A percentile compares a stretch with the other conserved stretches of the same genome.
phyloP scores from a whole-genome alignment of 176 grass and related monocot species.

The Zoysia japonica region DNA sequence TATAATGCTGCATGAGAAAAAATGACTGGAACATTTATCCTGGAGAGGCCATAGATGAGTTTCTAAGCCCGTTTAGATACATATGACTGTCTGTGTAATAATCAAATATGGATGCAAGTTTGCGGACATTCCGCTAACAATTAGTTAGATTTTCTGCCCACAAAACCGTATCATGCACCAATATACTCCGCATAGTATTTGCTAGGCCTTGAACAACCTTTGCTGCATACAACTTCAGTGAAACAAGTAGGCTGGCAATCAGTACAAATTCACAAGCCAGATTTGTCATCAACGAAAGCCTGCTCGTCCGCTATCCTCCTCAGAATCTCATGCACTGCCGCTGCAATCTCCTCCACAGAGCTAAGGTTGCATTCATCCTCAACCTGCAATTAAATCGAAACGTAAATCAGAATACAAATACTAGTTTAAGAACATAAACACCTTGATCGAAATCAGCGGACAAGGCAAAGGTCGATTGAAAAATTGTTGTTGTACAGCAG shows the following conservation, averaged over 20 bases:
- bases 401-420: background rate
- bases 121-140: too few species aligned
- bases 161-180: too few species aligned
- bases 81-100: too few species aligned
- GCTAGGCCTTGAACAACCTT: background rate
- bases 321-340: conserved; percentile 60
- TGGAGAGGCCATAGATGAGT: too few species aligned
- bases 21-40: too few species aligned
- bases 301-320: conserved; percentile 43
- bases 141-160: too few species aligned
- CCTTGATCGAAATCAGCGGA: background rate
- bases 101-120: too few species aligned
- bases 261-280: conserved; percentile 32
- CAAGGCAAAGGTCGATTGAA: background rate
- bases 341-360: conserved; percentile 65
- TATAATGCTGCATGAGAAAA: too few species aligned
- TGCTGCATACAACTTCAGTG: conserved; percentile 4
- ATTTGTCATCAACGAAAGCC: conserved; percentile 40
- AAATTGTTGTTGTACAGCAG: too few species aligned
- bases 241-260: background rate
- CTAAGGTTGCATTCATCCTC: conserved; percentile 60
- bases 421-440: too few species aligned
- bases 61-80: too few species aligned
- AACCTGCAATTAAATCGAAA: conserved; percentile 43
- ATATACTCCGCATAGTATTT: background rate